phyloP scores from a whole-genome alignment of 2,329 filamentous ascomycete genomes.

The Pleomassaria siparia region DNA sequence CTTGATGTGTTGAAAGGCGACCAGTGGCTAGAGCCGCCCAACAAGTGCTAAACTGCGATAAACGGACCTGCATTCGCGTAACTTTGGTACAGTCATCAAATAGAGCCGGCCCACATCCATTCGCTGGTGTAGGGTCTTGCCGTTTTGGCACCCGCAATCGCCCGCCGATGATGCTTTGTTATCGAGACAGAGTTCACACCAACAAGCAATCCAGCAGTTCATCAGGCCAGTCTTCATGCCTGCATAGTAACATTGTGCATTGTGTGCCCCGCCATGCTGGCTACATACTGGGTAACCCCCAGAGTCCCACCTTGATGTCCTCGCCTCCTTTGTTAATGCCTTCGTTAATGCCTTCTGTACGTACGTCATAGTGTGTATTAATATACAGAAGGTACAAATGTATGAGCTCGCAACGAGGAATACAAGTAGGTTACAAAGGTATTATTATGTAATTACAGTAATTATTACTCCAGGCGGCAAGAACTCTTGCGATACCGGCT shows the following conservation, averaged over 20 bases:
- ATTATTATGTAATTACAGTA: too few species aligned
- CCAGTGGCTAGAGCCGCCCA: not conserved
- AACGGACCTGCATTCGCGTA: constrained; percentile 30
- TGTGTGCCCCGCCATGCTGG: too few species aligned
- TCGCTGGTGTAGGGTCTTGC: constrained; percentile 20
- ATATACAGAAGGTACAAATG: too few species aligned
- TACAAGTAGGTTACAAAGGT: too few species aligned
- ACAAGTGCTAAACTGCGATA: not conserved
- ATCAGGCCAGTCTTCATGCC: too few species aligned
- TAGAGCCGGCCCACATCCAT: constrained; percentile 18
- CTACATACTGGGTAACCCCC: too few species aligned
- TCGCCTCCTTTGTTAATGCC: too few species aligned
- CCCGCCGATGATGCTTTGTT: not conserved
- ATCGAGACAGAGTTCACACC: not conserved
- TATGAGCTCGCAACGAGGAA: not conserved
- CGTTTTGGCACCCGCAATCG: not conserved
- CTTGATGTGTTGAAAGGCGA: not conserved
- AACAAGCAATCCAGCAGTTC: too few species aligned
- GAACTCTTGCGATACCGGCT: not conserved
- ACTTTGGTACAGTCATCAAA: constrained; percentile 17
- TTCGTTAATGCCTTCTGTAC: too few species aligned
- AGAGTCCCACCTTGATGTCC: too few species aligned
- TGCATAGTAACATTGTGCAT: too few species aligned
- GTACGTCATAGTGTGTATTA: too few species aligned
- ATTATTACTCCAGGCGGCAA: not conserved